Conservation (phyloP, 805 yeast genomes). For the Torulaspora gathmanii region DNA sequence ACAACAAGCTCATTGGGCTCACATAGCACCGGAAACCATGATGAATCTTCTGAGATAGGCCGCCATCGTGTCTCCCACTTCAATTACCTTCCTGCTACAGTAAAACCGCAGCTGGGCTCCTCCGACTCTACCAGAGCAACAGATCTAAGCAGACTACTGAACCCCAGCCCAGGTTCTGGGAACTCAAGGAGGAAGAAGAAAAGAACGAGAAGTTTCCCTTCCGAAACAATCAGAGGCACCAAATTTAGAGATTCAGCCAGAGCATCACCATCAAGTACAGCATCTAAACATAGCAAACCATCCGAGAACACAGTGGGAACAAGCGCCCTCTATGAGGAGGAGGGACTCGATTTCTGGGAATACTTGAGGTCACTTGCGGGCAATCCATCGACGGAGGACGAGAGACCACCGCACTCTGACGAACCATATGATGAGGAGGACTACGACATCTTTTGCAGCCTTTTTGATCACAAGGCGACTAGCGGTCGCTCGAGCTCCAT, state of each 20-base stretch:
- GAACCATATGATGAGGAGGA: constrained; percentile 11
- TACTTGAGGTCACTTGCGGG: constrained; percentile 55
- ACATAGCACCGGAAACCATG: constrained; percentile 20
- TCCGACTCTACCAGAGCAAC: constrained; percentile 47
- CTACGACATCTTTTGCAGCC: constrained; percentile 16
- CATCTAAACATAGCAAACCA: constrained; percentile 3
- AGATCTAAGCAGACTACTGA: constrained; percentile 44
- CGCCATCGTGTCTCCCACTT: constrained; percentile 63
- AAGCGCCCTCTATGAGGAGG: constrained; percentile 39
- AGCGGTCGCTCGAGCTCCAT: constrained; percentile 1
- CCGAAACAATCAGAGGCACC: constrained; percentile 7
- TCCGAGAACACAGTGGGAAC: constrained; percentile 10
- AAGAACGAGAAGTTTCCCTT: constrained; percentile 12
- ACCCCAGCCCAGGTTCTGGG: constrained; percentile 26
- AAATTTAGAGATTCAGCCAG: constrained; percentile 5
- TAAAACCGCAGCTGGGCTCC: constrained; percentile 64
- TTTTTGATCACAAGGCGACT: constrained; percentile 12
- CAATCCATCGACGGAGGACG: constrained; percentile 14
- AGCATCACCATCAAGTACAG: constrained; percentile 8
- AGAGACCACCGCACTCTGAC: constrained; percentile 4
- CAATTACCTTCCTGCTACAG: constrained; percentile 69
- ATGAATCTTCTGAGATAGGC: constrained; percentile 43
- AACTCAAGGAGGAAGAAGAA: constrained; percentile 10
- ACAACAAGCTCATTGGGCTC: constrained; percentile 23
- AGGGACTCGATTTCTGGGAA: constrained; percentile 68